phyloP scores from a whole-genome alignment of 495 filamentous ascomycete species.

The Penicillium atrosanguineum region DNA sequence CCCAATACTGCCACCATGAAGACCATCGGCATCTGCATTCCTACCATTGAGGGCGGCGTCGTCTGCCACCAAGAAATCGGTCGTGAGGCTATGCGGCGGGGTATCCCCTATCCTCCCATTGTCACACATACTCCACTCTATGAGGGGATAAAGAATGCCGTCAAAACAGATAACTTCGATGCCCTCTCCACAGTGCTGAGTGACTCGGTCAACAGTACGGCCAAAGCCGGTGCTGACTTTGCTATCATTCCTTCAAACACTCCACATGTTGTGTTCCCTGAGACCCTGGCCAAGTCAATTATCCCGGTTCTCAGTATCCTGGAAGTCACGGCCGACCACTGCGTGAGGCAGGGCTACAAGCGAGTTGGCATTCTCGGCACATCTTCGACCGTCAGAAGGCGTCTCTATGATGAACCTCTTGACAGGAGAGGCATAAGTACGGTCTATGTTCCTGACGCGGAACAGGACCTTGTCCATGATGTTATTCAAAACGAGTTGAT shows the following conservation, averaged over 20 bases:
- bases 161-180: constrained; percentile 1
- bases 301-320: constrained; percentile 11
- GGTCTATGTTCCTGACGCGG: constrained; percentile 4
- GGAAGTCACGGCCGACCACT: constrained; percentile 3
- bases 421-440: constrained; percentile 1
- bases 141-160: neutral
- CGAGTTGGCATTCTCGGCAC: constrained; percentile 5
- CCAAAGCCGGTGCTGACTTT: constrained; percentile 8
- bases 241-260: constrained; percentile 10
- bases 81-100: constrained; percentile 9
- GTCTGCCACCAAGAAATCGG: constrained; percentile 8
- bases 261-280: constrained; percentile 1
- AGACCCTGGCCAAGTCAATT: neutral
- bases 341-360: constrained; percentile 2
- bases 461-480: constrained; percentile 5
- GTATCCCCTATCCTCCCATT: constrained; percentile 8
- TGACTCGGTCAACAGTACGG: constrained; percentile 6
- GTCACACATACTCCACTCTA: constrained; percentile 7
- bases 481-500: constrained; percentile 1
- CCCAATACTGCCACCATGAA: constrained; percentile 1
- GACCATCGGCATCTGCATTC: constrained; percentile 9
- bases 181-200: neutral
- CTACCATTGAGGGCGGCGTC: constrained; percentile 8
- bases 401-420: constrained; percentile 6
- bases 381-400: neutral